A percentile compares a stretch with the other conserved stretches of the same genome.
These are phyloP conservation scores for Populus pruinosa DNA, from an alignment of 345 rosid genomes.

Conservation along the genomic window DNA sequence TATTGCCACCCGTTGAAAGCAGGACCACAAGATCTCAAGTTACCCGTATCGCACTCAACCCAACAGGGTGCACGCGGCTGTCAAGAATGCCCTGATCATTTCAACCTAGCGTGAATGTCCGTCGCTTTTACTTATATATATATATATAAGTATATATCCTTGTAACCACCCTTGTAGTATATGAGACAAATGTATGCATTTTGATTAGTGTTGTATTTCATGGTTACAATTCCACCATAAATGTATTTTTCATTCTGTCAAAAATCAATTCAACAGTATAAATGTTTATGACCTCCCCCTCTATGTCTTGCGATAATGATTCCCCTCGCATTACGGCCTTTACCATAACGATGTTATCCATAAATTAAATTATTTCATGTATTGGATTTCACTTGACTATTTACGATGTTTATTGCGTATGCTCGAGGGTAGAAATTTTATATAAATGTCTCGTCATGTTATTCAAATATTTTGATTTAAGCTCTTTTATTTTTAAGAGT, in stretches of 20 bases:
- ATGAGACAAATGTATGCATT: constrained; percentile 2
- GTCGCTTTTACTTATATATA: no score
- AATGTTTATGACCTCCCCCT: not conserved
- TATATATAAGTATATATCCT: no score
- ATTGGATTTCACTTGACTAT: not conserved
- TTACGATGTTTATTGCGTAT: not conserved
- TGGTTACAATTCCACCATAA: not conserved
- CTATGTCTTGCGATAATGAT: not conserved
- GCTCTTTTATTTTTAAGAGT: no score
- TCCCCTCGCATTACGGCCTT: not conserved
- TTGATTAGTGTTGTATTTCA: not conserved
- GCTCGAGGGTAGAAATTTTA: not conserved
- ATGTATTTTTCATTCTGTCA: not conserved
- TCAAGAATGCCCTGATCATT: no score
- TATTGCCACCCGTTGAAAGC: no score
- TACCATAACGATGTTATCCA: not conserved
- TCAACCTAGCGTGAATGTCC: no score
- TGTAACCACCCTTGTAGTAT: not conserved
- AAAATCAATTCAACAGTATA: no score
- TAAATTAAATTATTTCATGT: not conserved
- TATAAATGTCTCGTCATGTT: no score
- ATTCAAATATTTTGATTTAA: no score
- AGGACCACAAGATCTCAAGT: no score
- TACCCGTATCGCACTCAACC: no score
- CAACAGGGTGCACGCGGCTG: no score